Percentiles rank a stretch among this genome's conserved stretches.
phyloP scores from a whole-genome alignment of 2,329 filamentous ascomycete genomes.

The Colletotrichum shisoi region DNA sequence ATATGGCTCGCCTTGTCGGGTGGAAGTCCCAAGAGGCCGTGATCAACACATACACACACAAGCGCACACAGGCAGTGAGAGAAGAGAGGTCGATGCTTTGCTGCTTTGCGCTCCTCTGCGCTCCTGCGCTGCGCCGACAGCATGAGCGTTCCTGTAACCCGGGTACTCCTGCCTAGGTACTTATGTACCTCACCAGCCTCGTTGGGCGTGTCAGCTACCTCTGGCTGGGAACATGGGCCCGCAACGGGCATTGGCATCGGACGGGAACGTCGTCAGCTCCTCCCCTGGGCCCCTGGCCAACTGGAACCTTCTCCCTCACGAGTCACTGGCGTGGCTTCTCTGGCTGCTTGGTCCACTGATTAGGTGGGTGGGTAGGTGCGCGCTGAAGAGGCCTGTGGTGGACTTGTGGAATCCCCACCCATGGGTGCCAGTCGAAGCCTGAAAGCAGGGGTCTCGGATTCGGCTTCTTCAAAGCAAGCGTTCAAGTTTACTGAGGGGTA shows the following conservation, averaged over 20 bases:
- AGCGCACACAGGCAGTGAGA: background rate
- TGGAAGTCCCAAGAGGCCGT: constrained; percentile 18
- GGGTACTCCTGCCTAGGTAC: no score
- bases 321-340: constrained; percentile 35
- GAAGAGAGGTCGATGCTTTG: constrained; percentile 11
- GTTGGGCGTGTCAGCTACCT: constrained; percentile 15
- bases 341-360: constrained; percentile 36
- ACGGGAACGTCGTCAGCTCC: constrained; percentile 40
- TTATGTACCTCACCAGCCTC: constrained; percentile 6
- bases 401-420: constrained; percentile 17
- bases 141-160: background rate
- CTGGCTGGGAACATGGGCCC: constrained; percentile 9
- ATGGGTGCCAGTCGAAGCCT: constrained; percentile 35
- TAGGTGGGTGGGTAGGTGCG: constrained; percentile 8
- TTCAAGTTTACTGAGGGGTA: constrained; percentile 20
- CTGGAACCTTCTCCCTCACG: constrained; percentile 34
- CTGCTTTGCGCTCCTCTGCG: constrained; percentile 15
- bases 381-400: constrained; percentile 38
- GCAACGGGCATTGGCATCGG: constrained; percentile 32
- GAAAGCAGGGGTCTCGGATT: constrained; percentile 33
- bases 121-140: constrained; percentile 12
- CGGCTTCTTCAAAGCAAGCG: constrained; percentile 1
- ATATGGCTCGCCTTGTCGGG: constrained; percentile 16
- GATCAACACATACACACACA: constrained; percentile 23
- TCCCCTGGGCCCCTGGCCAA: constrained; percentile 22